These are phyloP conservation scores for Citrus glauca DNA, from an alignment of 345 rosid species.

Conservation along the genomic window DNA sequence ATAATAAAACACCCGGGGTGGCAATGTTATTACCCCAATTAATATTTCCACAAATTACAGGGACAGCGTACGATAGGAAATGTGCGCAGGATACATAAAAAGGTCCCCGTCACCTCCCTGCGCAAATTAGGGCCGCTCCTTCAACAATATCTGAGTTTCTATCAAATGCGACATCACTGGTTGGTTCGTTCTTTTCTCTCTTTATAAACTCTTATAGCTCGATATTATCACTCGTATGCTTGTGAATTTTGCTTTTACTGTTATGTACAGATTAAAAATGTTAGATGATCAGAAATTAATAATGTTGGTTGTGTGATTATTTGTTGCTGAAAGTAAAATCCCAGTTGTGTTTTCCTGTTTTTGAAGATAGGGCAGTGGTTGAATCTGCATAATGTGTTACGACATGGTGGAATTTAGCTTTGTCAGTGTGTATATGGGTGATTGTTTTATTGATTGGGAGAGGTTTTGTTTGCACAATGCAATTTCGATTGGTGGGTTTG, in stretches of 20 bases:
- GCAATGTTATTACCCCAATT: not conserved
- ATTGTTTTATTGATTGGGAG: not conserved
- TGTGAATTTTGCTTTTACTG: not conserved
- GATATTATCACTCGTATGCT: not conserved
- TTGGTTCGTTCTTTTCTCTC: conserved; percentile 21
- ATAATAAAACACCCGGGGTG: not conserved
- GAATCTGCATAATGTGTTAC: conserved; percentile 15
- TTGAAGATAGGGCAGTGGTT: not conserved
- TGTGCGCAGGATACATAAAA: conserved; percentile 41
- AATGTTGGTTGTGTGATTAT: not conserved
- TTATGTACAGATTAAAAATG: not conserved
- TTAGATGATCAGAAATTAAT: not conserved
- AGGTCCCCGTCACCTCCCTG: conserved; percentile 42
- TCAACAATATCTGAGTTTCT: not conserved
- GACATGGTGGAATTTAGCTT: not conserved
- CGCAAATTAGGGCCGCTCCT: conserved; percentile 75
- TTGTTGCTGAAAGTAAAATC: not conserved
- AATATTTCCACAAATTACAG: not conserved
- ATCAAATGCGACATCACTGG: not conserved
- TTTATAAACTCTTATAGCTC: not conserved
- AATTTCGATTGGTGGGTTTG: not conserved
- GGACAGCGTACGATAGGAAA: conserved; percentile 47
- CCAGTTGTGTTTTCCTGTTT: conserved; percentile 17
- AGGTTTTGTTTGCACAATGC: not conserved
- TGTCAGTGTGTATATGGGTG: not conserved